Evolutionary conservation across 768 basidiomycete genomes (phyloP), one percentile per base, ranked within the genome.

Genomic region (Russula griseocarnosa): DNA sequence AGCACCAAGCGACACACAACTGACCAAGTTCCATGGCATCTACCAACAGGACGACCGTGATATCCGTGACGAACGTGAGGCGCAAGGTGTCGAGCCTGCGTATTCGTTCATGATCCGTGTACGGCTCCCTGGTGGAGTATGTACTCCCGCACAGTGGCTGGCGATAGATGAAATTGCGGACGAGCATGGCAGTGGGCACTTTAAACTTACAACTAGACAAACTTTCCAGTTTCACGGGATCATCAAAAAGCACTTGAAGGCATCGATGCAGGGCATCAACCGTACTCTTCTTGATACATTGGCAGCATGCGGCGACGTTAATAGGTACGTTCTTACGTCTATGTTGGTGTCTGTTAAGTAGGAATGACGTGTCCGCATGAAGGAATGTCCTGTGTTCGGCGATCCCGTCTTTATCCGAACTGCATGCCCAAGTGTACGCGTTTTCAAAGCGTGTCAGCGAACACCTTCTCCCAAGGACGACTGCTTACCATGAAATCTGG

Each of bases 191-290:
- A 90, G 85, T 65, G 86, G 90, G 52, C 93, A 95, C 6, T 90
- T 98, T 79, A 99, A 99, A 81, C 87, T 99, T 68, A 99, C 97
- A 53, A 99, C 97, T 38, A 83, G 97, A 66, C 86, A 94, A 74
- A 99, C 97, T 11, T 99, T 98, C 88, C 97, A 99, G 77, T 98
- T 97, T 82, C 97, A 99, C 75, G 97, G 97, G 61, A 92, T 99
- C 70, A 93, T 99, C 79, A 99, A 99, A 81, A 83, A 83, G 67
- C 94, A 99, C 74, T 76, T 99, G 74, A 98, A 98, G 77, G 87
- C 91, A 34, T 91, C 94, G 20, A 98, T 99, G 67, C 95, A 97
- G 77, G 92, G 86, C 60, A 98, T 98, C 74, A 99, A 99, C 77
- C 82, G 86, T 56, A 86, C 82, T 26, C 72, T 98, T 69, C 79